Evolutionary conservation across 345 rosid species (phyloP).

Genomic region (Pugionium dolabratum): DNA sequence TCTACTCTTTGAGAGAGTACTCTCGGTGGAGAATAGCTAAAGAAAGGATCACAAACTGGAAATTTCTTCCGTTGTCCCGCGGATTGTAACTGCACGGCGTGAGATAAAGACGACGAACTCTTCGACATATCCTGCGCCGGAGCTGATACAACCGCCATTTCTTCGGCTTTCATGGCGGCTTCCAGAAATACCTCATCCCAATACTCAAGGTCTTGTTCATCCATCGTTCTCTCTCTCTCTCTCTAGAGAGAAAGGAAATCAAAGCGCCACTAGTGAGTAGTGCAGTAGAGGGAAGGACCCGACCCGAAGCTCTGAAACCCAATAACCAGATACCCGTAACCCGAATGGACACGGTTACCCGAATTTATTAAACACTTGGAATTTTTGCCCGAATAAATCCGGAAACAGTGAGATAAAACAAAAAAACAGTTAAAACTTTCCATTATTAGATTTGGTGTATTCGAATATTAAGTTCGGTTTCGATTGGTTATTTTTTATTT

Average conservation of each 20-base stretch:
- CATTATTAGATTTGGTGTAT: no score
- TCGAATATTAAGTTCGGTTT: no score
- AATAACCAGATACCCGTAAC: not conserved
- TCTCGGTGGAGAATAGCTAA: slow-evolving; percentile 77
- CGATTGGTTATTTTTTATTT: no score
- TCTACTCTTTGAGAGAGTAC: slow-evolving; percentile 60
- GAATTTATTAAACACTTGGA: no score
- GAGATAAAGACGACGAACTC: slow-evolving; percentile 18
- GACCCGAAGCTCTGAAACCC: slow-evolving; percentile 23
- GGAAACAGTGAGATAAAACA: no score
- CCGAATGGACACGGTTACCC: no score
- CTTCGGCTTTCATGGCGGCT: slow-evolving; percentile 47
- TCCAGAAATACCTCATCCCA: slow-evolving; percentile 66
- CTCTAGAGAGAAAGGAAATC: not conserved
- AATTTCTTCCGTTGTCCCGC: slow-evolving; percentile 5
- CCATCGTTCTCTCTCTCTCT: slow-evolving; percentile 24
- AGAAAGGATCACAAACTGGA: slow-evolving; percentile 17
- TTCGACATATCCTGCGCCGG: slow-evolving; percentile 26
- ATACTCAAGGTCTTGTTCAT: slow-evolving; percentile 48
- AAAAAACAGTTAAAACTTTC: no score
- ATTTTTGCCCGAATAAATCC: no score
- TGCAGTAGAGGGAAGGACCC: not conserved
- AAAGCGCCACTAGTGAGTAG: slow-evolving; percentile 8
- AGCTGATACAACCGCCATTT: slow-evolving; percentile 26
- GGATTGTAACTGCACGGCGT: slow-evolving; percentile 18